Evolutionary conservation across 306 rosid species (phyloP).

Genomic region (Styphnolobium japonicum): DNA sequence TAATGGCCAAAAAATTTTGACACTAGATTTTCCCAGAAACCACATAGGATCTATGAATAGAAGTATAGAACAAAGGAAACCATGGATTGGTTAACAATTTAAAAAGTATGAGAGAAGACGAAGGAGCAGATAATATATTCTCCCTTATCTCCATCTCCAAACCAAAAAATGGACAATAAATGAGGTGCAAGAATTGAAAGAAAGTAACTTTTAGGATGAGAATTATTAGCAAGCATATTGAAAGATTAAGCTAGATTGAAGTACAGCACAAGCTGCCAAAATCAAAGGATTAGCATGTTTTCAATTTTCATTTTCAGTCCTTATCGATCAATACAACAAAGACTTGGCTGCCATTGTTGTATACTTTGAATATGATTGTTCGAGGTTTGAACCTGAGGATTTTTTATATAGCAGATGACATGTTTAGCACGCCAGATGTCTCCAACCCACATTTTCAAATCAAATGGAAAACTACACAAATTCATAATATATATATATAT

Average conservation of each 20-base stretch:
- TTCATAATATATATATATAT: too few relatives aligned
- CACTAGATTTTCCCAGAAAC: background rate
- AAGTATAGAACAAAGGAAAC: background rate
- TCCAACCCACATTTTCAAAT: background rate
- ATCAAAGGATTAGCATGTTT: background rate
- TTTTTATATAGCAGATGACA: background rate
- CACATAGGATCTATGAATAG: background rate
- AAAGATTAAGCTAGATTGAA: background rate
- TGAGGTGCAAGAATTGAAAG: background rate
- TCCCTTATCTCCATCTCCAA: background rate
- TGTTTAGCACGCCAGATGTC: slow-evolving; percentile 3
- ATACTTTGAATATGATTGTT: background rate
- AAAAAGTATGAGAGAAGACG: background rate
- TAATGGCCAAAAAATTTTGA: background rate
- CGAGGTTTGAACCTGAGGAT: background rate
- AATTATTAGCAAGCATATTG: background rate
- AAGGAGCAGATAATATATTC: background rate
- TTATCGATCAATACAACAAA: slow-evolving; percentile 13
- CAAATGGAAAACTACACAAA: background rate
- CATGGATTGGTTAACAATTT: background rate
- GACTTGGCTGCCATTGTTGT: background rate
- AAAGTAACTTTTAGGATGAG: background rate
- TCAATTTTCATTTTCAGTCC: background rate
- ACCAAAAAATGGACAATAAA: background rate
- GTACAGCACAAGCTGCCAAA: background rate